These are phyloP conservation scores for Mercurialis annua DNA, from an alignment of 345 rosid species.

Conservation along the genomic window DNA sequence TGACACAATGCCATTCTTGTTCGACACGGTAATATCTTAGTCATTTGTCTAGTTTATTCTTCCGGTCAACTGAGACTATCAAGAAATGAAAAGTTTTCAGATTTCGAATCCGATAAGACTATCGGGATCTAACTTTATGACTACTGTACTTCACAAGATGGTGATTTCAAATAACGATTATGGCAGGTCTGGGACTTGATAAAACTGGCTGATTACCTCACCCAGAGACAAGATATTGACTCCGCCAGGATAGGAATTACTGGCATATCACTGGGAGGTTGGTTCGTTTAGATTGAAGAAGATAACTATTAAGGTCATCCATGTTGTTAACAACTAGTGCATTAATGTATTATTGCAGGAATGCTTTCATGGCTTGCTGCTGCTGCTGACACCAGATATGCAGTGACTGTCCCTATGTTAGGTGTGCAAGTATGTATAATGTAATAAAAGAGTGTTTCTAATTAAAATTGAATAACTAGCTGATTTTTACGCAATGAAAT, in stretches of 20 bases:
- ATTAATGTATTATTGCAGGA: constrained; percentile 46
- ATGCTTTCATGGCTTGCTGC: constrained; percentile 99
- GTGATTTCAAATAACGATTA: constrained; percentile 1
- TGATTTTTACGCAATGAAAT: constrained; percentile 14
- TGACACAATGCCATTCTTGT: constrained; percentile 87
- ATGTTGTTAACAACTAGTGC: constrained; percentile 9
- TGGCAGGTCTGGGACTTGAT: constrained; percentile 86
- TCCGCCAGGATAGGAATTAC: constrained; percentile 79
- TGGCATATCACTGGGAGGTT: constrained; percentile 94
- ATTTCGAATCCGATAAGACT: background rate
- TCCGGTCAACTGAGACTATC: background rate
- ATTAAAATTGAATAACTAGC: constrained; percentile 10
- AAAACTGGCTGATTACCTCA: constrained; percentile 80
- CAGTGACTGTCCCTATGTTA: constrained; percentile 69
- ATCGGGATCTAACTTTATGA: background rate
- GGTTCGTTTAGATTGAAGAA: constrained; percentile 20
- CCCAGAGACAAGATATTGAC: constrained; percentile 71
- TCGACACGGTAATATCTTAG: constrained; percentile 54
- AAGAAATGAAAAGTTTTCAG: constrained; percentile 3
- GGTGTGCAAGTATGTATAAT: constrained; percentile 66
- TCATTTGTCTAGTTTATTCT: background rate
- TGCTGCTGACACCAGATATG: constrained; percentile 63
- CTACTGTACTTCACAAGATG: too few relatives aligned
- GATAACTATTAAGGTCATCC: constrained; percentile 7
- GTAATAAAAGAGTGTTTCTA: background rate